phyloP scores from a whole-genome alignment of 495 filamentous ascomycete species.

The Penicillium soppii region DNA sequence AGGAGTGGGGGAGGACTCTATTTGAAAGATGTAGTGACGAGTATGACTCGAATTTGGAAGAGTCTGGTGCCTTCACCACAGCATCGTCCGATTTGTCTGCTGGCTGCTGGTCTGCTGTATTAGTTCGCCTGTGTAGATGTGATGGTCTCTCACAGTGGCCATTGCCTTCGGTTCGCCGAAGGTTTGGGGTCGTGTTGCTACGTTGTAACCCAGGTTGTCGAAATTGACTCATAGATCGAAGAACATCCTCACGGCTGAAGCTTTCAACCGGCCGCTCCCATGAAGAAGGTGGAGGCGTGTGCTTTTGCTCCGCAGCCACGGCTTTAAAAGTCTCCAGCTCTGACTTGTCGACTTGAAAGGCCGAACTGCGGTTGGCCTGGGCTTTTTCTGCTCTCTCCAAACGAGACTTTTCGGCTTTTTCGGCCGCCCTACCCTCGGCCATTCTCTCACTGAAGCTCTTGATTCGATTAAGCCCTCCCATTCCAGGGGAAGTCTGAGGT shows the following conservation, averaged over 20 bases:
- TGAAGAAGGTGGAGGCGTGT: constrained; percentile 37
- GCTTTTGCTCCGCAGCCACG: constrained; percentile 49
- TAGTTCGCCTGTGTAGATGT: constrained; percentile 22
- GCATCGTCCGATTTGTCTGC: constrained; percentile 8
- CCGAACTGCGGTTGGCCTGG: constrained; percentile 61
- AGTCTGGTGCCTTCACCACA: constrained; percentile 29
- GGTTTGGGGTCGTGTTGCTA: constrained; percentile 52
- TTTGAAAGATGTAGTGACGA: constrained; percentile 82
- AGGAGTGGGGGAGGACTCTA: constrained; percentile 79
- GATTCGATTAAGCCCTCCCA: constrained; percentile 39
- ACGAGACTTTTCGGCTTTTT: constrained; percentile 49
- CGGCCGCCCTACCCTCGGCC: constrained; percentile 58
- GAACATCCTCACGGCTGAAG: constrained; percentile 64
- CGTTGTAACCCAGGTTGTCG: constrained; percentile 38
- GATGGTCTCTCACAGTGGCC: constrained; percentile 17
- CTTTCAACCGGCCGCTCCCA: constrained; percentile 45
- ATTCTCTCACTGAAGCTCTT: constrained; percentile 87
- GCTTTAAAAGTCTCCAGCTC: constrained; percentile 67
- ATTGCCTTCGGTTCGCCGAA: constrained; percentile 29
- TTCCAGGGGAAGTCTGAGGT: constrained; percentile 27
- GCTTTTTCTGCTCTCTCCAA: constrained; percentile 55
- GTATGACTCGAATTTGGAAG: constrained; percentile 74
- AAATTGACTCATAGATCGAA: constrained; percentile 43
- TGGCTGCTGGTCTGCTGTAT: constrained; percentile 33
- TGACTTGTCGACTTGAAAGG: constrained; percentile 66